Base-by-base conservation (phyloP, 1,284 basidiomycete species). In the Cryptococcus sp. region DNA sequence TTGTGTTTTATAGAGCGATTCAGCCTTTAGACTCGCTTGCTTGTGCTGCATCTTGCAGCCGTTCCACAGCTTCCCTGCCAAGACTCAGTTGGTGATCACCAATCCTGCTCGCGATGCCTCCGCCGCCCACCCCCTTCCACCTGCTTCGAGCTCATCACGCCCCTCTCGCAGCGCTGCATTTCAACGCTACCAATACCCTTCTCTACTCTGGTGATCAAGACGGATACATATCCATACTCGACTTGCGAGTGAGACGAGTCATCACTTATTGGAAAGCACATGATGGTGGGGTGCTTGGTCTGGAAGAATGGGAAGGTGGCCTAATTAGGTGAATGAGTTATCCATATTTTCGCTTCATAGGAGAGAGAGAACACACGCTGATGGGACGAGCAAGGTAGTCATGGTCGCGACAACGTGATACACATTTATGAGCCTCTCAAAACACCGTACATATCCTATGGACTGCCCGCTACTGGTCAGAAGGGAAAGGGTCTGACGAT, bases 151-250 rank as follows among this genome's bases (percentile, higher is more conserved):
- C 83, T 1, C 91, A 94, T 70, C 78, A 81, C 0, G 77, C 83
- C 0, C 81, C 86, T 6, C 75, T 93, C 20, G 63, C 73, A 1
- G 51, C 65, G 7, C 82, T 80, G 50, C 79, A 81, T 0, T 63
- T 91, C 43, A 88, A 89, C 1, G 65, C 79, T 5, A 84, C 88
- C 70, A 89, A 91, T 70, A 84, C 87, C 61, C 80, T 88, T 16
- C 79, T 95, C 4, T 91, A 90, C 73, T 87, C 91, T 2, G 93
- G 88, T 4, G 92, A 95, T 67, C 80, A 83, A 13, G 82, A 85
- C 16, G 92, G 92, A 4, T 80, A 78, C 11, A 85, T 92, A 26
- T 82, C 86, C 8, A 78, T 89, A 51, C 89, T 87, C 0, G 89
- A 88, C 37, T 86, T 91, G 2, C 79, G 83, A 23, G 84, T 85